Conservation (phyloP, 163 green algal species). For the Chlamydomonas reinhardtii region DNA sequence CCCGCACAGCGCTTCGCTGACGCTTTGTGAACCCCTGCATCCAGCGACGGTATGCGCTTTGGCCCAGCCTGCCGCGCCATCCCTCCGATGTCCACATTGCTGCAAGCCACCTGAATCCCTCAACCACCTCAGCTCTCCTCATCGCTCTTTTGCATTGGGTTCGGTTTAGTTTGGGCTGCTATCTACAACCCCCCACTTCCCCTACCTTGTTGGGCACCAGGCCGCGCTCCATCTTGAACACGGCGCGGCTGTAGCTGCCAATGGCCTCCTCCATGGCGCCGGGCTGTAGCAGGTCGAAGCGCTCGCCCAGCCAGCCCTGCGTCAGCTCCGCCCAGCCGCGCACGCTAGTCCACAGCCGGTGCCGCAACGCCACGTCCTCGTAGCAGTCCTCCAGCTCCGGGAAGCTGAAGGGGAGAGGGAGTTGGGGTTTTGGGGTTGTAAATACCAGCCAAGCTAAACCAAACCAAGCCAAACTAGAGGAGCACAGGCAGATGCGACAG, state of each 20-base stretch:
- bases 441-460: no score
- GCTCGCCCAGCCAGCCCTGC: slow-evolving; percentile 54
- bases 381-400: slow-evolving; percentile 59
- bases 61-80: no score
- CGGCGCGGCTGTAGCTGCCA: slow-evolving; percentile 53
- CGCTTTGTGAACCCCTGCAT: no score
- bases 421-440: no score
- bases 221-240: slow-evolving; percentile 75
- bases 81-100: no score
- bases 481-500: no score
- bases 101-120: no score
- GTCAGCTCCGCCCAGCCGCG: slow-evolving; percentile 63
- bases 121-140: background rate
- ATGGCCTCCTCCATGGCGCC: slow-evolving; percentile 71
- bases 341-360: slow-evolving; percentile 46
- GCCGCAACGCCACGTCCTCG: slow-evolving; percentile 54
- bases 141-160: background rate
- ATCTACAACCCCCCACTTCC: background rate
- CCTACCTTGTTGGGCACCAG: slow-evolving; percentile 78
- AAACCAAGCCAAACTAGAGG: no score
- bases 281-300: slow-evolving; percentile 69
- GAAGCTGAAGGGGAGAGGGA: slow-evolving; percentile 18
- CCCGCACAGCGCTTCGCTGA: no score
- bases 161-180: no score
- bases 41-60: no score